A percentile compares a stretch with the other conserved stretches of the same genome.
phyloP scores from a whole-genome alignment of 1,284 basidiomycete species.

The Mycena citricolor region DNA sequence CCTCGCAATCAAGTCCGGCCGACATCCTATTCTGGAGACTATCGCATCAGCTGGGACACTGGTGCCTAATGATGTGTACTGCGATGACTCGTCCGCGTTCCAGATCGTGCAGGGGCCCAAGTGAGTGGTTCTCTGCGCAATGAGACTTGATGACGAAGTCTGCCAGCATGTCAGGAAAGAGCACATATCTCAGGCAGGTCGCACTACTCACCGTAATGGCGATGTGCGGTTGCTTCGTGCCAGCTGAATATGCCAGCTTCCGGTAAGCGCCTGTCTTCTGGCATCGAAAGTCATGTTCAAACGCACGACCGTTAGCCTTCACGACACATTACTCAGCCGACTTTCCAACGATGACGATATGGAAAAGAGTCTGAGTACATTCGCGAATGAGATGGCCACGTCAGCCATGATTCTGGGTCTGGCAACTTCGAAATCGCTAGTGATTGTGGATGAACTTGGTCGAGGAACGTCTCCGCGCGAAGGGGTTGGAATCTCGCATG shows the following conservation, averaged over 20 bases:
- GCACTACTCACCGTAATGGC: constrained; percentile 87
- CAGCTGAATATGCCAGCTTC: constrained; percentile 88
- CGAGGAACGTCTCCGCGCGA: constrained; percentile 85
- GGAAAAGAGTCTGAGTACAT: constrained; percentile 87
- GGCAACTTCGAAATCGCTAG: constrained; percentile 70
- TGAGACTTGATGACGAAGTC: neutral
- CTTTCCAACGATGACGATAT: constrained; percentile 92
- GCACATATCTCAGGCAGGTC: constrained; percentile 87
- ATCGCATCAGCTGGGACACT: constrained; percentile 68
- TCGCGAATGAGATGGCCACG: constrained; percentile 90
- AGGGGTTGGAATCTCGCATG: constrained; percentile 88
- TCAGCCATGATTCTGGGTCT: constrained; percentile 88
- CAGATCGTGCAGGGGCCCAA: constrained; percentile 89
- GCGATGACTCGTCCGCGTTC: constrained; percentile 77
- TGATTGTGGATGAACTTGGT: constrained; percentile 90
- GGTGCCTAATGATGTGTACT: constrained; percentile 86
- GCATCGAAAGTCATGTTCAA: neutral
- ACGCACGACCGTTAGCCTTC: constrained; percentile 61
- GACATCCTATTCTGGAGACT: constrained; percentile 84
- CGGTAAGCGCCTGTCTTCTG: constrained; percentile 39
- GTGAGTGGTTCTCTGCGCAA: constrained; percentile 43
- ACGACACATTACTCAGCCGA: constrained; percentile 82
- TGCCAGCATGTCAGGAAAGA: constrained; percentile 63
- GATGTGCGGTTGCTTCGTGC: constrained; percentile 87
- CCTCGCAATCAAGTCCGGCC: constrained; percentile 81